A percentile compares a stretch with the other conserved stretches of the same genome.
These are phyloP conservation scores for Trametes versicolor DNA, from an alignment of 1,284 basidiomycete genomes.

Conservation along the genomic window DNA sequence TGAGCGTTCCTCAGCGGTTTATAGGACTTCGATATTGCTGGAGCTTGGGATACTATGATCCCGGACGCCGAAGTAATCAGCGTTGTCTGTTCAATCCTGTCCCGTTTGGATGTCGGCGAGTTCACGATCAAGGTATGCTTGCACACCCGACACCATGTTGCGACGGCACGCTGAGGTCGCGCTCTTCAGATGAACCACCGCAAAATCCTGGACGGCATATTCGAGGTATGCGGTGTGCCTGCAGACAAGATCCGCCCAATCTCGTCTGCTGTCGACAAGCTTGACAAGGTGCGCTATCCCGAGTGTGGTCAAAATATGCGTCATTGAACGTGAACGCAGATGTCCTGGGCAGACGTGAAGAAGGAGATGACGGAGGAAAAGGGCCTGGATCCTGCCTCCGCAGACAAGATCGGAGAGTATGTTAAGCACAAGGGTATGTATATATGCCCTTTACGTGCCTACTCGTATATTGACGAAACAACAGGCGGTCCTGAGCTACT, in stretches of 20 bases:
- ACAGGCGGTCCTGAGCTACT: slow-evolving; percentile 85
- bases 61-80: slow-evolving; percentile 94
- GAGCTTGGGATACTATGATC: slow-evolving; percentile 95
- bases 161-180: slow-evolving; percentile 5
- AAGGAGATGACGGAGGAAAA: slow-evolving; percentile 98
- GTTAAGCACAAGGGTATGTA: slow-evolving; percentile 90
- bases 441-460: not conserved
- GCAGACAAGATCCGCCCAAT: slow-evolving; percentile 93
- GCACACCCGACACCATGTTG: slow-evolving; percentile 22
- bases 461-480: not conserved
- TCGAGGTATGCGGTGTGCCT: slow-evolving; percentile 96
- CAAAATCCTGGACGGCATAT: slow-evolving; percentile 97
- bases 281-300: slow-evolving; percentile 83
- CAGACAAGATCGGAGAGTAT: slow-evolving; percentile 97
- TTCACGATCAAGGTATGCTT: slow-evolving; percentile 88
- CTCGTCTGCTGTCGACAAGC: slow-evolving; percentile 97
- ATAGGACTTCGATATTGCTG: slow-evolving; percentile 97
- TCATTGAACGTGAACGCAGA: slow-evolving; percentile 49
- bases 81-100: slow-evolving; percentile 85
- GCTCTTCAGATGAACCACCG: slow-evolving; percentile 87
- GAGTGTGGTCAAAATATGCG: not conserved
- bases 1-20: slow-evolving; percentile 40
- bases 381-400: slow-evolving; percentile 84
- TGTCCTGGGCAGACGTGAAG: slow-evolving; percentile 92
- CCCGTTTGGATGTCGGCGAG: slow-evolving; percentile 88